phyloP scores from a whole-genome alignment of 164 flowering plant genomes.

The Aristolochia californica region DNA sequence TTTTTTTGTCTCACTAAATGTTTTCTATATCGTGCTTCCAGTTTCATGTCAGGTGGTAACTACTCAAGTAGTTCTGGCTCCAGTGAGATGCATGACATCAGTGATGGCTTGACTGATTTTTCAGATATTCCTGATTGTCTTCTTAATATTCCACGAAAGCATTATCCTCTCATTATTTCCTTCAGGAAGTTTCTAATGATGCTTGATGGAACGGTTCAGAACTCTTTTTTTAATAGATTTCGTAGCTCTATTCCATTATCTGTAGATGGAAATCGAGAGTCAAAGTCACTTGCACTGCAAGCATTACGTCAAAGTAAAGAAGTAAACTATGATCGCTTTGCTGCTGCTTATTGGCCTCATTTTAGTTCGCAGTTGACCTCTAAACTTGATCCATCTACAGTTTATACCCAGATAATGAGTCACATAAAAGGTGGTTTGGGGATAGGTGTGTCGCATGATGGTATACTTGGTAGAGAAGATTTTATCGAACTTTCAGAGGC shows the following conservation, averaged over 20 bases:
- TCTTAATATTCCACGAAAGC: conserved; percentile 23
- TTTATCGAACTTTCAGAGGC: conserved; percentile 39
- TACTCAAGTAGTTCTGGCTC: conserved; percentile 13
- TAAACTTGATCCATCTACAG: conserved; percentile 52
- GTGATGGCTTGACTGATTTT: conserved; percentile 26
- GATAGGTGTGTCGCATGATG: conserved; percentile 19
- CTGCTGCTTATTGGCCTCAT: conserved; percentile 63
- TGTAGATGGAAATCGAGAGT: conserved; percentile 8
- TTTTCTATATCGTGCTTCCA: conserved; percentile 14
- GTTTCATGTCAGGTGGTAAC: conserved; percentile 28
- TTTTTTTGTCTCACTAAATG: not conserved
- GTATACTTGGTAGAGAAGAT: conserved; percentile 30
- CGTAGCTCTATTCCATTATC: conserved; percentile 14
- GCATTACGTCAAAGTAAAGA: conserved; percentile 38
- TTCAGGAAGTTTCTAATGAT: conserved; percentile 65
- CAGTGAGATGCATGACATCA: conserved; percentile 28
- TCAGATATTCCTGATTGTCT: conserved; percentile 52
- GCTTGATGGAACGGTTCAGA: conserved; percentile 61
- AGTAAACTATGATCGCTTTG: conserved; percentile 47
- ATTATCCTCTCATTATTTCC: conserved; percentile 63
- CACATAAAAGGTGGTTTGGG: conserved; percentile 56
- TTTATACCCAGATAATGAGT: conserved; percentile 66
- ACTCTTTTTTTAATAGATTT: conserved; percentile 54
- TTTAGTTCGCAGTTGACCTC: conserved; percentile 41
- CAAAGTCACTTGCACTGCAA: conserved; percentile 35